These are phyloP conservation scores for Plantago ovata DNA, from an alignment of 257 asterid species.

Conservation along the genomic window DNA sequence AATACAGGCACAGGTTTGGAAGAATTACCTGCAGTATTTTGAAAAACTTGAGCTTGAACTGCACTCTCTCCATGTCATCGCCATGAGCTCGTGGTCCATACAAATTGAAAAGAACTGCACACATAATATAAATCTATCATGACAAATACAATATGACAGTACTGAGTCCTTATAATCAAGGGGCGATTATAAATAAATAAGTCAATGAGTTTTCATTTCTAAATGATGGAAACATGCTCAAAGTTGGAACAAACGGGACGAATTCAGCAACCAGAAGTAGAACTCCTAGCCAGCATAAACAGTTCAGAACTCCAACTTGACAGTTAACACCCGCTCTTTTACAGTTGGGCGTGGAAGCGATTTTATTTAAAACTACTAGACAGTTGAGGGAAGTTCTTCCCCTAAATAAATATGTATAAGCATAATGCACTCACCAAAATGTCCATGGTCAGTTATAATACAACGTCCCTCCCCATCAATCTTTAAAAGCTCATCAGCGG, in stretches of 20 bases:
- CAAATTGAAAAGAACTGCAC: slow-evolving; percentile 86
- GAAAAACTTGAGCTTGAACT: slow-evolving; percentile 69
- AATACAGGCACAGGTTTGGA: slow-evolving; percentile 13
- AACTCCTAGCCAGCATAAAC: background rate
- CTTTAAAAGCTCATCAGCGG: slow-evolving; percentile 67
- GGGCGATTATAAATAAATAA: background rate
- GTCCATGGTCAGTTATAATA: slow-evolving; percentile 80
- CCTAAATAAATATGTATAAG: background rate
- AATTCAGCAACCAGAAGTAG: background rate
- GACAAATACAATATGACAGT: background rate
- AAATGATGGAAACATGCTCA: no score
- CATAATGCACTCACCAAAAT: slow-evolving; percentile 59
- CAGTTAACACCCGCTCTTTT: no score
- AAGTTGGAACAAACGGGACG: background rate
- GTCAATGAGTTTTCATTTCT: background rate
- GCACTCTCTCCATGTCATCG: slow-evolving; percentile 69
- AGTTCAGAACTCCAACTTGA: no score
- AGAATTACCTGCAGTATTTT: slow-evolving; percentile 64
- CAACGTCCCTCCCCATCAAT: slow-evolving; percentile 97
- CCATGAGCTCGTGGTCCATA: slow-evolving; percentile 88
- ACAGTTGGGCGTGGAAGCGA: no score
- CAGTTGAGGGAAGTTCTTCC: no score
- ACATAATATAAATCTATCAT: slow-evolving; percentile 16
- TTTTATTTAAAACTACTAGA: no score
- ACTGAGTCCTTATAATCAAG: background rate